Evolutionary conservation across 2,329 filamentous ascomycete genomes (phyloP), one percentile per base, ranked within the genome.

Genomic region (Sclerotinia spermophila): DNA sequence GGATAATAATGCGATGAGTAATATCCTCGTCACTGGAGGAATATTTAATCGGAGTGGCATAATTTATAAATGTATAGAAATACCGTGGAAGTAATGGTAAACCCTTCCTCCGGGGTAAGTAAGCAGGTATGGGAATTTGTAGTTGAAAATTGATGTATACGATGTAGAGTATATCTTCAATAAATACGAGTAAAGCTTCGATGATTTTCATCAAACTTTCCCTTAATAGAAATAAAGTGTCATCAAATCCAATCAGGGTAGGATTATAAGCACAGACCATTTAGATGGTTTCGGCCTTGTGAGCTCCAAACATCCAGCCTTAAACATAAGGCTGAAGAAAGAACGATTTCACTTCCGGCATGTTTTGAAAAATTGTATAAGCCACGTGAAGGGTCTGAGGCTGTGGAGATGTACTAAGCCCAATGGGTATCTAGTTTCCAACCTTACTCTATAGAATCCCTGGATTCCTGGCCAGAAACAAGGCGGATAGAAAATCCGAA

Each of bases 41-140:
- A 98, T 90, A 79, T 96, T 97, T 82, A 97, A 86, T 84, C 95
- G 90, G 68, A 90, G 86, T 77, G 92, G 87, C 93, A 97, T 91
- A 79, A 79, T 78, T 66, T 59, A 19, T 42, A 51, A 44, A 27
- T 4, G 3, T 21, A 11, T 48, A 15, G 10, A 5, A 27, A 33
- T 33, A 19, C 27, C 48, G 35, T 24, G 7, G 17, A 17, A 58
- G 27, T 30, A 21, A 30, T n/a, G 6, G 21, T 11, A 10, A 55
- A 38, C 35, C 38, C 40, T 56, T 35, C 30, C 60, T 56, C 27
- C 30, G 58, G 44, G 55, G 38, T n/a, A 42, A 19, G 38, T 53
- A 27, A 5, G 48, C 17, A 17, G 48, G 48, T 27, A 51, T 51
- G 48, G 48, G 5, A 27, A 53, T 51, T n/a, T 27, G 48, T n/a